phyloP scores from a whole-genome alignment of 2,329 filamentous ascomycete species.

The Cercospora berteroae region DNA sequence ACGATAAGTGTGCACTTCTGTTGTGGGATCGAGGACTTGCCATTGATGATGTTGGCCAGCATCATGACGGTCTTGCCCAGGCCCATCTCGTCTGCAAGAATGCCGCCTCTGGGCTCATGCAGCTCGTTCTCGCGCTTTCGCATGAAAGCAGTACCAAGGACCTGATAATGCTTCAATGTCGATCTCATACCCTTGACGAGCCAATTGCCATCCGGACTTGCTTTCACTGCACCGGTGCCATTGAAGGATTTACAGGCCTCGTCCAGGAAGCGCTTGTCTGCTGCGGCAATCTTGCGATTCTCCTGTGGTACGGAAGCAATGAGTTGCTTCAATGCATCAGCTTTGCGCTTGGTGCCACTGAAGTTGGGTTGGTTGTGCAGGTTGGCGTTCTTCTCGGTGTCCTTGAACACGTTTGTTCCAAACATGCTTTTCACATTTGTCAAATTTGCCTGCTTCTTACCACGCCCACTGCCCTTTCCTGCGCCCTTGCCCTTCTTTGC shows the following conservation, averaged over 20 bases:
- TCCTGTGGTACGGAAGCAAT: conserved; percentile 42
- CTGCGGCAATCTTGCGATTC: conserved; percentile 34
- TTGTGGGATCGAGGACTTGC: conserved; percentile 25
- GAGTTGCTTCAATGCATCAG: conserved; percentile 41
- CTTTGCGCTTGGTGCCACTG: conserved; percentile 28
- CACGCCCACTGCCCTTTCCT: background rate
- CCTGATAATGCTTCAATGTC: conserved; percentile 50
- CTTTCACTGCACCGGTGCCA: conserved; percentile 37
- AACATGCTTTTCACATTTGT: conserved; percentile 21
- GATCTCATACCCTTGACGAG: conserved; percentile 50
- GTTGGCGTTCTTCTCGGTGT: conserved; percentile 21
- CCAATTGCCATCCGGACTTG: conserved; percentile 42
- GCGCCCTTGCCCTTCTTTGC: conserved; percentile 15
- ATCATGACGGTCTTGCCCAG: conserved; percentile 87
- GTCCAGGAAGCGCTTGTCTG: conserved; percentile 41
- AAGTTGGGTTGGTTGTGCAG: conserved; percentile 28
- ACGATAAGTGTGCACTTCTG: conserved; percentile 45
- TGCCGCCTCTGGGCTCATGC: conserved; percentile 58
- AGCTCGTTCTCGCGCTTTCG: conserved; percentile 47
- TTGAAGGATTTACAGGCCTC: conserved; percentile 45
- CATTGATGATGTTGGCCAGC: conserved; percentile 48
- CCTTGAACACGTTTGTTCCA: conserved; percentile 29
- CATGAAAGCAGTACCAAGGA: conserved; percentile 57
- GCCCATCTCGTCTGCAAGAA: conserved; percentile 98
- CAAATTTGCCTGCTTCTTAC: background rate